A percentile compares a stretch with the other conserved stretches of the same genome.
Evolutionary conservation across 2,329 filamentous ascomycete species (phyloP).

Genomic region (Colletotrichum tropicicola): DNA sequence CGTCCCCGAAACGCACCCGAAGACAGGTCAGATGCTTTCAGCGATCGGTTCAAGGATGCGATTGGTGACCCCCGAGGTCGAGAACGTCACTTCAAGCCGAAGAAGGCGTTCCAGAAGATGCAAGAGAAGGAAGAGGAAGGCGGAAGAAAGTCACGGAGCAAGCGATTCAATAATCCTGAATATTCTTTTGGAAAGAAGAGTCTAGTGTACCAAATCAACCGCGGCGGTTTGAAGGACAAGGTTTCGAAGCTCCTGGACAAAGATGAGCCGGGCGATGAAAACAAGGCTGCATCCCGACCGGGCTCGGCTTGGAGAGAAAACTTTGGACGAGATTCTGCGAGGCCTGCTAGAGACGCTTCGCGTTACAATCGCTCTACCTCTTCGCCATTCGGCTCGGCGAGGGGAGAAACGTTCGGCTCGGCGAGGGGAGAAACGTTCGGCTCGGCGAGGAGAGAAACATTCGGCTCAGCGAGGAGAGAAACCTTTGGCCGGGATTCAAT

Average conservation of each 20-base stretch:
- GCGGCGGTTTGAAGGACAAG: slow-evolving; percentile 49
- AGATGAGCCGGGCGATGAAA: not conserved
- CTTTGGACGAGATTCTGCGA: not conserved
- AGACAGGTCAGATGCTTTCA: slow-evolving; percentile 13
- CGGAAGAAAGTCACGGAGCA: slow-evolving; percentile 54
- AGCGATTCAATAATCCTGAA: slow-evolving; percentile 61
- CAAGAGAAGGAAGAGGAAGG: slow-evolving; percentile 41
- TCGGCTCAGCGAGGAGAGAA: not conserved
- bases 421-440: not conserved
- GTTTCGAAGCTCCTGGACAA: slow-evolving; percentile 27
- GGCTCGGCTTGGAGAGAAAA: slow-evolving; percentile 9
- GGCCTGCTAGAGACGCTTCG: not conserved
- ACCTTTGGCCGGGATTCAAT: not conserved
- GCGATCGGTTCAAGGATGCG: slow-evolving; percentile 5
- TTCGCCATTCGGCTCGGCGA: not conserved
- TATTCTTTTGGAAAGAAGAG: slow-evolving; percentile 63
- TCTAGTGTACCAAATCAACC: slow-evolving; percentile 62
- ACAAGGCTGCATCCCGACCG: not conserved
- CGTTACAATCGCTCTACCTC: not conserved
- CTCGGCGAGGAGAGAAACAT: not conserved
- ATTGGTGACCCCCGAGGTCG: slow-evolving; percentile 5
- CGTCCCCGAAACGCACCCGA: not conserved
- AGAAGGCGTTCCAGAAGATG: slow-evolving; percentile 60
- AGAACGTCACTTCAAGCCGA: slow-evolving; percentile 51
- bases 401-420: not conserved